Evolutionary conservation across 192 early-diverging fungal species (phyloP), one percentile per base, ranked within the genome.

Genomic region (Allomyces macrogynus): DNA sequence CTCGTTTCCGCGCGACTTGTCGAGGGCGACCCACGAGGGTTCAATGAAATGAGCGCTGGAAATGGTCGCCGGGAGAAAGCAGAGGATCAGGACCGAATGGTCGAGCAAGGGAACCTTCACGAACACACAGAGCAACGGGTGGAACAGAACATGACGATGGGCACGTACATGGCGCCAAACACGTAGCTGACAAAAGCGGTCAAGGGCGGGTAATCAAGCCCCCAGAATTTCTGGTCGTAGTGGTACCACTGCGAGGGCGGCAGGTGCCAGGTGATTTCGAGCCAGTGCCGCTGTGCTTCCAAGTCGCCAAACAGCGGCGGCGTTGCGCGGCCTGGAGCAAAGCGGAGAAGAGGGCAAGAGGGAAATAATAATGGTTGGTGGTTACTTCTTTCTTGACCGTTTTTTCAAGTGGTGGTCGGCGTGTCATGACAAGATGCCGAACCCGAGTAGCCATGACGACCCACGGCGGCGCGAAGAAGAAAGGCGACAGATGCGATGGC

Each of bases 241-340:
- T 77, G 78, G 71, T 99, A 99, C 95, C 95, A 99, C 63, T 86
- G 69, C 24, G 71, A 67, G 16, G 80, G 70, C 0, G 92, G 86
- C 40, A 93, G 68, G 64, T 92, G 83, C 5, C 76, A 72, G 3
- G 95, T 96, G 43, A 99, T 72, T 73, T 99, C 95, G 83, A 99
- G 86, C 95, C 95, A 98, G 72, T 98, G 95, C 25, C 95, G 77
- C 69, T 98, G 95, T 5, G 95, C 95, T 67, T 98, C 95, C 74
- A 93, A 98, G 73, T 98, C 95, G 43, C 95, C 95, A 73, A 76
- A 87, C 66, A 88, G 74, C 23, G 92, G 95, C n/a, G 87, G 86
- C 4, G 69, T 77, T 14, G 78, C 77, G 24, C 69, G 67, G 20
- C 89, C 84, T 83, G 61, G 24, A 43, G 27, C 14, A 18, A 54